These are phyloP conservation scores for Pyronema omphalodes DNA, from an alignment of 495 filamentous ascomycete genomes.

Conservation along the genomic window DNA sequence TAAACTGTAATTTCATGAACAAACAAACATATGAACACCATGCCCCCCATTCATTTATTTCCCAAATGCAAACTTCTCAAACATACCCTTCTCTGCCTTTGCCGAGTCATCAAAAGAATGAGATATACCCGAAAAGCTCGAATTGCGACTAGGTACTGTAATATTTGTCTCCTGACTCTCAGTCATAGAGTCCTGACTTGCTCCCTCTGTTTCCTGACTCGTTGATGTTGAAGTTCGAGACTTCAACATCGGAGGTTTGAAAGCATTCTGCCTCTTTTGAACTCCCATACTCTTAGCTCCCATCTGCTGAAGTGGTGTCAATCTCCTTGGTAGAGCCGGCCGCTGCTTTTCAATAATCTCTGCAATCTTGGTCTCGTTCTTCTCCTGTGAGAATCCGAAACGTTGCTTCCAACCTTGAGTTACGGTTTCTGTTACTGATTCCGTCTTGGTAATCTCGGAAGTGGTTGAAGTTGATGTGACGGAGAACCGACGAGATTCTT, in stretches of 20 bases:
- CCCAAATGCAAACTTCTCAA: constrained; percentile 1
- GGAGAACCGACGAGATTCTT: no score
- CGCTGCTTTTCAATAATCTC: background rate
- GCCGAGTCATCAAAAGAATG: background rate
- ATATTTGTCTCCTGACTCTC: background rate
- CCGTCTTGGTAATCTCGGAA: no score
- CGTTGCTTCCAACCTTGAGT: constrained; percentile 4
- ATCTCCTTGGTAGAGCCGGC: background rate
- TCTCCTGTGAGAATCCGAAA: background rate
- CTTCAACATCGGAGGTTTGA: no score
- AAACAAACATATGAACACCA: background rate
- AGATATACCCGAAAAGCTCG: background rate
- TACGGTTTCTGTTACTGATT: background rate
- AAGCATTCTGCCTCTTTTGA: no score
- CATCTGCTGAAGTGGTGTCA: background rate
- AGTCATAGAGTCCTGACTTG: no score
- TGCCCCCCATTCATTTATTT: background rate
- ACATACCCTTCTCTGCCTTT: background rate
- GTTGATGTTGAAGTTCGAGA: no score
- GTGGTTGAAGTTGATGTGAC: no score
- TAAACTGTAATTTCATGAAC: no score
- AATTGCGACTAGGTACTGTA: background rate
- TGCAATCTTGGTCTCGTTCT: background rate
- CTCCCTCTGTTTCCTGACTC: no score
- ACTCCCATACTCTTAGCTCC: background rate